These are phyloP conservation scores for Yamadazyma atmosphaerica DNA, from an alignment of 1,139 yeast genomes.

Conservation along the genomic window DNA sequence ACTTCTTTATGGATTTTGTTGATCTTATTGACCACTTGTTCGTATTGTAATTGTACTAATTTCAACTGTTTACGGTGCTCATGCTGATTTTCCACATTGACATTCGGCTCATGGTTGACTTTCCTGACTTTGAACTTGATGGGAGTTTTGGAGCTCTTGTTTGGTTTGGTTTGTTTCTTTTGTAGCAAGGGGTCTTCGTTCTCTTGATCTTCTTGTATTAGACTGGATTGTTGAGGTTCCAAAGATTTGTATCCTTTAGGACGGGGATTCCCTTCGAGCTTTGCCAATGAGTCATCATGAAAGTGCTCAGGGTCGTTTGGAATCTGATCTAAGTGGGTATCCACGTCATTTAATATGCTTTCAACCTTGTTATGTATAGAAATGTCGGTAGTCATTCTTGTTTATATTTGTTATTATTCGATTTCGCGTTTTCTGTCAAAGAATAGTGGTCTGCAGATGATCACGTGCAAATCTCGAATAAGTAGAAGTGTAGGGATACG, in stretches of 20 bases:
- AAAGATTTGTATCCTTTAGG: background rate
- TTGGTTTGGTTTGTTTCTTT: background rate
- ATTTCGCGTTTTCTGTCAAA: background rate
- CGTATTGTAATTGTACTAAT: conserved; percentile 37
- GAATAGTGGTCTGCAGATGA: too few relatives aligned
- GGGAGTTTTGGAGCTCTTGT: conserved; percentile 20
- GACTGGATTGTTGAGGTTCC: background rate
- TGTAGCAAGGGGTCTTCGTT: background rate
- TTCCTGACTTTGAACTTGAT: conserved; percentile 45
- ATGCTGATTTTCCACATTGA: conserved; percentile 4
- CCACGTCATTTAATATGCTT: conserved; percentile 1
- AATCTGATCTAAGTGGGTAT: conserved; percentile 1
- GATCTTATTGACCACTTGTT: conserved; percentile 32
- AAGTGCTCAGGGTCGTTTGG: background rate
- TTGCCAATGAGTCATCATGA: background rate
- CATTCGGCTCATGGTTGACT: conserved; percentile 35
- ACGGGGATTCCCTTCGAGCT: background rate
- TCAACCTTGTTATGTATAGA: conserved; percentile 1
- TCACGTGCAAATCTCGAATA: too few relatives aligned
- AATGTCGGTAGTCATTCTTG: conserved; percentile 1
- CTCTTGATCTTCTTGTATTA: background rate
- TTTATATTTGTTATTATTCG: background rate
- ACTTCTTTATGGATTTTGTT: conserved; percentile 45
- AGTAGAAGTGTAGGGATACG: too few relatives aligned
- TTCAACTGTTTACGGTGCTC: conserved; percentile 16